Evolutionary conservation across 176 grass and related monocot genomes (phyloP), one percentile per base, ranked within the genome.

Genomic region (Aegilops longissima): DNA sequence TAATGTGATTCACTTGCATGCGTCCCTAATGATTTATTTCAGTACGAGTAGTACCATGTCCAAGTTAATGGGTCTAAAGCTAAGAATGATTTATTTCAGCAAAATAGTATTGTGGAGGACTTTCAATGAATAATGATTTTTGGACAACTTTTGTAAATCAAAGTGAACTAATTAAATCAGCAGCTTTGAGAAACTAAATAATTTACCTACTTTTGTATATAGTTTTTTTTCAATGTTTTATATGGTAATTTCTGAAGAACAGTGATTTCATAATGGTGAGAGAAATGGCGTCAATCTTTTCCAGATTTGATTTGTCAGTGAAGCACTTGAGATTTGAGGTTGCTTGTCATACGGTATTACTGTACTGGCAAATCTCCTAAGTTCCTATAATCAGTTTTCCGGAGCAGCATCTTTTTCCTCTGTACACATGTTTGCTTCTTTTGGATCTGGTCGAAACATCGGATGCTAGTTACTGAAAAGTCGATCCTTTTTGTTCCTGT

Each of bases 1-100:
- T 38, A 73, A 42, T 86, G 35, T 70, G 59, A 65, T 75, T 83
- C 66, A 21, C 54, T 85, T 49, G 20, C 25, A 21, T 70, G 74
- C 4, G 38, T 30, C 38, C 70, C 72, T 72, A 14, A 20, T 62
- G 17, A 52, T 76, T 44, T 78, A 39, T 78, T 77, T 82, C 38
- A 36, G 35, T 40, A 62, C 0, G 59, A 49, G 9, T 31, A 81
- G 20, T 61, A 24, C 14, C 62, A 16, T 52, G 14, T 52, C 14
- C 47, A 81, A 59, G 21, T 70, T 86, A 86, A 23, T 12, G 31
- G 24, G 20, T 56, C 44, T 10, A 40, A 77, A 77, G 63, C 27
- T 77, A 70, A 25, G 25, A 25, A 25, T 25, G 25, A 25, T 25
- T 25, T 25, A 25, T 25, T 25, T 25, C 25, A 25, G 25, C 25